Conservation (phyloP, 305 asterid species). For the Fraxinus sp. region DNA sequence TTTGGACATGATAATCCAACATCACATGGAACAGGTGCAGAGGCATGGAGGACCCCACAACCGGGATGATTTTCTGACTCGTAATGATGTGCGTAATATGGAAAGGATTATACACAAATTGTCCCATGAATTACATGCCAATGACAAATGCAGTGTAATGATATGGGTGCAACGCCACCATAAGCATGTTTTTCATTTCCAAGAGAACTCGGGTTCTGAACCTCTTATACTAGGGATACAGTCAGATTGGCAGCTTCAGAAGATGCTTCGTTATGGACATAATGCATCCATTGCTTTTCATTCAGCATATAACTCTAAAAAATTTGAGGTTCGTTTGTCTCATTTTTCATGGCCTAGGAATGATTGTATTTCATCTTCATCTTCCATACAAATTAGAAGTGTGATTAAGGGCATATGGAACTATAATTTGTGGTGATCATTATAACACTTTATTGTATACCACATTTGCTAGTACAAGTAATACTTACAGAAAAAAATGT, state of each 20-base stretch:
- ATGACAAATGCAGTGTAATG: constrained; percentile 45
- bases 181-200: constrained; percentile 45
- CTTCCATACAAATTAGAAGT: not conserved
- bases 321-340: constrained; percentile 42
- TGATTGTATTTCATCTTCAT: not conserved
- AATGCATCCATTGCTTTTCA: constrained; percentile 44
- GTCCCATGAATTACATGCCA: constrained; percentile 39
- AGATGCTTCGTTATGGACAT: constrained; percentile 53
- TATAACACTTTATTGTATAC: not conserved
- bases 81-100: constrained; percentile 57
- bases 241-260: constrained; percentile 60
- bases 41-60: constrained; percentile 55
- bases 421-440: not conserved
- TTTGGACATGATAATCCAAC: constrained; percentile 44
- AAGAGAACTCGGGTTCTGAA: constrained; percentile 36
- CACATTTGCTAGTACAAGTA: not conserved
- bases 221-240: constrained; percentile 44
- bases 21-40: constrained; percentile 57
- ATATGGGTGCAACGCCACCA: constrained; percentile 55
- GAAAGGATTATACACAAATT: constrained; percentile 43
- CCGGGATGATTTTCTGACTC: constrained; percentile 55
- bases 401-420: not conserved
- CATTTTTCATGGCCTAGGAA: not conserved
- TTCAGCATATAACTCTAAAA: constrained; percentile 35
- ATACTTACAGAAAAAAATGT: not conserved